Evolutionary conservation across 2,329 filamentous ascomycete genomes (phyloP).

Genomic region (Aureobasidium mangrovei): DNA sequence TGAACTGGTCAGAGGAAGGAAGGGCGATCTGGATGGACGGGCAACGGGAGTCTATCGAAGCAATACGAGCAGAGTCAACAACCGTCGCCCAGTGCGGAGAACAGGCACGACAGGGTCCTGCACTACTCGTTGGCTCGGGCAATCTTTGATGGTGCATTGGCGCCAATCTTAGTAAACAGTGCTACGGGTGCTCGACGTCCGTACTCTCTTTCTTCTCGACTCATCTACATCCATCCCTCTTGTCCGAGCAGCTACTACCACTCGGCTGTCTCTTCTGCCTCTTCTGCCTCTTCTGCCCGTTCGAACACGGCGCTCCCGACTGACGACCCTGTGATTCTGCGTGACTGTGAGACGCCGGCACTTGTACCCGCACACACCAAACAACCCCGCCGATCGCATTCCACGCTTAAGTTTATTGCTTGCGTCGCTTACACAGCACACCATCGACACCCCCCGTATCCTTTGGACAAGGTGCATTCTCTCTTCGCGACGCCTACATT

Average conservation of each 20-base stretch:
- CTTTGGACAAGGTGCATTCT: not conserved
- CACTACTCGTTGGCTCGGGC: not conserved
- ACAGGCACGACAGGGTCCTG: not conserved
- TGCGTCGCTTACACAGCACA: constrained; percentile 11
- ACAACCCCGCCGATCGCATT: constrained; percentile 1
- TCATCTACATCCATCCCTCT: constrained; percentile 8
- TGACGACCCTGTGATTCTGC: too few relatives aligned
- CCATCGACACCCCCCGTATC: not conserved
- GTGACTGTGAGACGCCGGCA: too few relatives aligned
- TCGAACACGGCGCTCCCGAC: not conserved
- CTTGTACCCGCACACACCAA: too few relatives aligned
- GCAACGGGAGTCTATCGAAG: constrained; percentile 8
- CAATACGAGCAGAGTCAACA: constrained; percentile 6
- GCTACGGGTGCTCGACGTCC: not conserved
- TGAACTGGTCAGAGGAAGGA: too few relatives aligned
- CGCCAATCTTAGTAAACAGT: constrained; percentile 7
- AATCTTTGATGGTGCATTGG: too few relatives aligned
- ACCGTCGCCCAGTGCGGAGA: constrained; percentile 4
- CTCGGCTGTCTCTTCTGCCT: not conserved
- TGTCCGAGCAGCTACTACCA: constrained; percentile 1
- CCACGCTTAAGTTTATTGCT: not conserved
- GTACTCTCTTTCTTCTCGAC: constrained; percentile 5
- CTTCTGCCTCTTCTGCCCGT: not conserved
- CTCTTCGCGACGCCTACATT: not conserved
- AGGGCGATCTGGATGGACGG: not conserved